Base-by-base conservation (phyloP, 2,329 filamentous ascomycete species). In the Hypoxylon sp. region DNA sequence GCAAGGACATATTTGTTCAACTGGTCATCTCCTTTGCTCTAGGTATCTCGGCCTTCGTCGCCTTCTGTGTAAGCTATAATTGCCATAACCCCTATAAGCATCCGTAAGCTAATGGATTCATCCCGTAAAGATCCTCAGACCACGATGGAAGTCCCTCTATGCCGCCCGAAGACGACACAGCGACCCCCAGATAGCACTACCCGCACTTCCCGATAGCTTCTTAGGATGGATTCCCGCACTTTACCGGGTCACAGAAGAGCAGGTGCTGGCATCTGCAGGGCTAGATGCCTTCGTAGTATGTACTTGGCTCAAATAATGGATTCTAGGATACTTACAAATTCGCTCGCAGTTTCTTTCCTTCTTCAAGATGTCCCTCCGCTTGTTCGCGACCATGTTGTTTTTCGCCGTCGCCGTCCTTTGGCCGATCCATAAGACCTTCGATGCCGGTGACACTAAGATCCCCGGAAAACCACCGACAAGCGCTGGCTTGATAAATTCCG, bases 171-270 rank as follows among this genome's bases (percentile, higher is more conserved):
- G 94, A 79, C 89, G 89, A 72, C 89, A 91, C 67, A 87, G 87
- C 70, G 83, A 89, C 73, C 80, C 81, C 39, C 76, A 79, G 28
- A 79, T 83, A 64, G 79, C 84, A 28, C 83, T 98, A 19, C 96
- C 95, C 6, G 84, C 90, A 32, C 85, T 99, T 8, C 92, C 94
- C 17, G 87, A 94, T 74, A 91, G 87, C 47, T 89, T 97, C 73
- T 91, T 98, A 70, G 94, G 94, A 73, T 99, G 95, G 95, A 95
- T 99, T 48, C 89, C 93, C 1, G 88, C 89, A 2, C 80, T 99
- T 41, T 95, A 93, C 80, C 87, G 80, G 69, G 91, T 99, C 64
- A 92, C 89, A 1, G 94, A 98, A 69, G 89, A 97, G 74, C 91
- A 98, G 77, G 88, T 99, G 3, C 83, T 99, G 55, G 89, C 91